phyloP scores from a whole-genome alignment of 1,139 yeast genomes.

The Yamadazyma epiphylla region DNA sequence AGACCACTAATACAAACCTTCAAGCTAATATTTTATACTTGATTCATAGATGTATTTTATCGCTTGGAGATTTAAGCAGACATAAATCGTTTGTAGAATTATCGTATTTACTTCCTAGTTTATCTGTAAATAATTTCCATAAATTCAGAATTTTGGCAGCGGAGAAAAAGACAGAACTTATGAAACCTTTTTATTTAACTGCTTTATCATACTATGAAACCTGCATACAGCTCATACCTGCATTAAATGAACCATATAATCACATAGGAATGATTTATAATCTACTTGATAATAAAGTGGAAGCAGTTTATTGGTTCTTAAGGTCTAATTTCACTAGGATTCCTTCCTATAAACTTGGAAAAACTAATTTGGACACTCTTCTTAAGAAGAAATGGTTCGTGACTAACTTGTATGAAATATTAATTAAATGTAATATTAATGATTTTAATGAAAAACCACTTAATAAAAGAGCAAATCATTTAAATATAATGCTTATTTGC shows the following conservation, averaged over 20 bases:
- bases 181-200: slow-evolving; percentile 20
- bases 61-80: slow-evolving; percentile 58
- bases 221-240: slow-evolving; percentile 56
- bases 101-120: slow-evolving; percentile 34
- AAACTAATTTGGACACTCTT: slow-evolving; percentile 32
- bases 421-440: slow-evolving; percentile 7
- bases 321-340: slow-evolving; percentile 56
- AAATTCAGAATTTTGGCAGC: slow-evolving; percentile 32
- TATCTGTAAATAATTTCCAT: slow-evolving; percentile 31
- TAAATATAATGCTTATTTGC: slow-evolving; percentile 23
- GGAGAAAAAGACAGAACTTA: slow-evolving; percentile 20
- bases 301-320: slow-evolving; percentile 45
- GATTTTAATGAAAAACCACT: slow-evolving; percentile 7
- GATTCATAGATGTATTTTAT: slow-evolving; percentile 51
- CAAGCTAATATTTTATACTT: slow-evolving; percentile 45
- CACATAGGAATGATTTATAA: slow-evolving; percentile 60
- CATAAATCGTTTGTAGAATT: slow-evolving; percentile 48
- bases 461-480: slow-evolving; percentile 11
- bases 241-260: slow-evolving; percentile 63
- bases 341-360: slow-evolving; percentile 42
- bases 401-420: slow-evolving; percentile 17
- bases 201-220: slow-evolving; percentile 48
- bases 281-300: slow-evolving; percentile 27
- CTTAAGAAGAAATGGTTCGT: slow-evolving; percentile 31
- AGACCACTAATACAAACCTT: slow-evolving; percentile 17